These are phyloP conservation scores for Pythium brachiatum DNA, from an alignment of 352 stramenopile genomes.

Conservation along the genomic window DNA sequence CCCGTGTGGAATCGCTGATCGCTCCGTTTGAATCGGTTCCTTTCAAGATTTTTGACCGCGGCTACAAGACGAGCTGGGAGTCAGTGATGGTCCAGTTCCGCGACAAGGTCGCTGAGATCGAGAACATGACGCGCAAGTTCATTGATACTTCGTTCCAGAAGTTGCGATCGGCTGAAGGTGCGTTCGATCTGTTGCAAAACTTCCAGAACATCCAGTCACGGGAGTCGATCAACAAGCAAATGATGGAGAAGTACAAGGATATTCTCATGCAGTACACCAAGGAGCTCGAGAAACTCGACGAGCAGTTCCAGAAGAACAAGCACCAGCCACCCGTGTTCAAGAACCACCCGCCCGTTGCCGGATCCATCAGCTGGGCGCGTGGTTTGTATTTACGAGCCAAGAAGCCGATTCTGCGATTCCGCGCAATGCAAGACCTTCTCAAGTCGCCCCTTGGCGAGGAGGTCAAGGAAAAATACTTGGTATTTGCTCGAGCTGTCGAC, in stretches of 20 bases:
- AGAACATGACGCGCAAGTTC: constrained; percentile 93
- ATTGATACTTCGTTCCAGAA: constrained; percentile 97
- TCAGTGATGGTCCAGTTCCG: constrained; percentile 94
- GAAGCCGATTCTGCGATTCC: constrained; percentile 93
- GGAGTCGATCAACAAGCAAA: constrained; percentile 95
- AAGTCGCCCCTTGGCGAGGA: constrained; percentile 89
- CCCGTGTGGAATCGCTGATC: constrained; percentile 81
- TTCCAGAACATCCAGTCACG: constrained; percentile 96
- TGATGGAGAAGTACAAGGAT: constrained; percentile 97
- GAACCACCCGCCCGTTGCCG: constrained; percentile 90
- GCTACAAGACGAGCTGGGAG: constrained; percentile 95
- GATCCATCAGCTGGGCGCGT: constrained; percentile 80
- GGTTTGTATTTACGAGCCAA: constrained; percentile 91
- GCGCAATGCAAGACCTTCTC: constrained; percentile 92
- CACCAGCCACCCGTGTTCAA: constrained; percentile 89
- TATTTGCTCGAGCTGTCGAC: constrained; percentile 92
- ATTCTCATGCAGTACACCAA: constrained; percentile 96
- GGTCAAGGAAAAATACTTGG: constrained; percentile 94
- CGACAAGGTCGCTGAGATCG: constrained; percentile 93
- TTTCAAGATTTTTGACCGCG: constrained; percentile 93
- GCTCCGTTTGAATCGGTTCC: constrained; percentile 87
- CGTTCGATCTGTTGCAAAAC: constrained; percentile 96
- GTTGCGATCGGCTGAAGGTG: constrained; percentile 91
- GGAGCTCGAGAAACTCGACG: constrained; percentile 90
- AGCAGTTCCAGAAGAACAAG: constrained; percentile 89